Percentiles rank a stretch among this genome's conserved stretches.
phyloP scores from a whole-genome alignment of 805 yeast species.

The Komagataella phaffii region DNA sequence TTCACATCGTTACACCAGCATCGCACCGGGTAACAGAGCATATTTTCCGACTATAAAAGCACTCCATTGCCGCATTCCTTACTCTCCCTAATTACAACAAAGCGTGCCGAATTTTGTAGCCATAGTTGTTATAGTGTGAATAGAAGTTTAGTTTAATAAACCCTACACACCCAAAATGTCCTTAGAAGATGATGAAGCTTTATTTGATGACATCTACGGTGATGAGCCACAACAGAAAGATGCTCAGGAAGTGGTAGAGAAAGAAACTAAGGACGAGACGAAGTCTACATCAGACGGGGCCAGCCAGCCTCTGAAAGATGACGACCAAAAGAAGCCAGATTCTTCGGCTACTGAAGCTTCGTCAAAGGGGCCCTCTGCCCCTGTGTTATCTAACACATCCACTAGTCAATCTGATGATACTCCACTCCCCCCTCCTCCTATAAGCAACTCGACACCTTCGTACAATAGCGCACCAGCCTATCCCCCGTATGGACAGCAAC shows the following conservation, averaged over 20 bases:
- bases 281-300: constrained; percentile 6
- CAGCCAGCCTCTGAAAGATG: constrained; percentile 5
- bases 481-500: constrained; percentile 5
- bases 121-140: constrained; percentile 1
- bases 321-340: constrained; percentile 1
- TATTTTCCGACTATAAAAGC: background rate
- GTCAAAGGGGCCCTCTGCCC: constrained; percentile 1
- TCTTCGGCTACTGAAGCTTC: constrained; percentile 3
- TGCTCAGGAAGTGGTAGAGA: constrained; percentile 13
- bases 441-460: background rate
- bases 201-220: constrained; percentile 66
- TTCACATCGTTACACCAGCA: background rate
- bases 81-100: background rate
- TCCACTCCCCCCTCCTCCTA: background rate
- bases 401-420: constrained; percentile 2
- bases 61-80: background rate
- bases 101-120: background rate
- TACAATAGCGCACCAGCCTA: background rate
- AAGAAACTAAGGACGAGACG: constrained; percentile 9
- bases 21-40: background rate
- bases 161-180: constrained; percentile 28
- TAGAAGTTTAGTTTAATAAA: background rate
- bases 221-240: constrained; percentile 1
- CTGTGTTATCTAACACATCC: background rate
- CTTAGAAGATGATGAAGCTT: constrained; percentile 87